Evolutionary conservation across 2,329 filamentous ascomycete species (phyloP).

Genomic region (Grosmannia huntii): DNA sequence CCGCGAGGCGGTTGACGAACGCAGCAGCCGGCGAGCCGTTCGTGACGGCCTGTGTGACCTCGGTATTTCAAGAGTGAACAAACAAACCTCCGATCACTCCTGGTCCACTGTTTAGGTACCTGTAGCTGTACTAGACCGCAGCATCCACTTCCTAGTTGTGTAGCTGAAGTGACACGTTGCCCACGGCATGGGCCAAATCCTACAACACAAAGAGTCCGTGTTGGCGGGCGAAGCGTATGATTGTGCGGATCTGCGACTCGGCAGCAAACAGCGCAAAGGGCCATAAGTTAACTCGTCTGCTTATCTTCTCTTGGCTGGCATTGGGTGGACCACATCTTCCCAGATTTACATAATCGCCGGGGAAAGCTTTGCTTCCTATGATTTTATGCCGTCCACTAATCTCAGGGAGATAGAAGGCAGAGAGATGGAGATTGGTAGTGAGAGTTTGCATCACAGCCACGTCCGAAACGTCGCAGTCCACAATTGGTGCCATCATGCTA

Average conservation of each 20-base stretch:
- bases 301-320: background rate
- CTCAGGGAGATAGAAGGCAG: constrained; percentile 63
- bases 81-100: constrained; percentile 75
- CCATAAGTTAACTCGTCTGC: background rate
- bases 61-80: constrained; percentile 62
- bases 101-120: constrained; percentile 81
- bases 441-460: constrained; percentile 83
- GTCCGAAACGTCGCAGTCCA: constrained; percentile 61
- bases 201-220: constrained; percentile 45
- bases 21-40: constrained; percentile 17
- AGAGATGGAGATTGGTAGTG: constrained; percentile 72
- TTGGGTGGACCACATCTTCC: background rate
- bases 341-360: constrained; percentile 54
- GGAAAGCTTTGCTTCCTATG: constrained; percentile 81
- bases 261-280: constrained; percentile 56
- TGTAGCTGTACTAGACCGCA: constrained; percentile 92
- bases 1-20: constrained; percentile 57
- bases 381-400: constrained; percentile 57
- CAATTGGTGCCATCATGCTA: constrained; percentile 55
- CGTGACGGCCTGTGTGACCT: constrained; percentile 26
- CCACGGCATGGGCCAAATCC: constrained; percentile 54
- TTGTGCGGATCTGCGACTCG: constrained; percentile 68
- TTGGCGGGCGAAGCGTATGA: constrained; percentile 59
- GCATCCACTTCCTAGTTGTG: constrained; percentile 91
- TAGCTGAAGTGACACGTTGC: constrained; percentile 66